A percentile compares a stretch with the other conserved stretches of the same genome.
Conservation (phyloP, 495 filamentous ascomycete species). For the Clohesyomyces aquaticus region DNA sequence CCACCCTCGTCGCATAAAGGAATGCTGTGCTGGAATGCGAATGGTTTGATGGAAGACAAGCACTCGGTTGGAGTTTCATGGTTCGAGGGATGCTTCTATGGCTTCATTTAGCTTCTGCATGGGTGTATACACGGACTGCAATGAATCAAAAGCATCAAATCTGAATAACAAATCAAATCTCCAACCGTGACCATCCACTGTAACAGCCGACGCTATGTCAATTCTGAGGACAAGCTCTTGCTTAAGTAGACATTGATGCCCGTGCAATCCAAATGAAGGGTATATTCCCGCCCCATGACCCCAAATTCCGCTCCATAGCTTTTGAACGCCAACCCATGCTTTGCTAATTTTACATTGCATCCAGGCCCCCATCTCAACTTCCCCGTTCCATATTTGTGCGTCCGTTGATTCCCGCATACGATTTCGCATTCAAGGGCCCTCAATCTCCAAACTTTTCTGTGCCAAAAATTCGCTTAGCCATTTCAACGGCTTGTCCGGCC, state of each 20-base stretch:
- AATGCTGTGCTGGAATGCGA: background rate
- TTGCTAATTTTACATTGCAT: background rate
- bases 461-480: conserved; percentile 85
- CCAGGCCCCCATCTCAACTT: background rate
- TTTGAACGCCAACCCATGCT: conserved; percentile 27
- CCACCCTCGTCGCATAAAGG: conserved; percentile 62
- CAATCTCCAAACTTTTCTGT: conserved; percentile 73
- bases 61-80: conserved; percentile 34
- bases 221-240: background rate
- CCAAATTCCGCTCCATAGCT: background rate
- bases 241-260: background rate
- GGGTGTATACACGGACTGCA: conserved; percentile 24
- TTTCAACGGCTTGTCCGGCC: conserved; percentile 81
- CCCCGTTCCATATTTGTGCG: background rate
- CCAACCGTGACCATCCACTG: background rate
- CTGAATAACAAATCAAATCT: background rate
- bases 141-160: conserved; percentile 33
- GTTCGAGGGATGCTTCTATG: conserved; percentile 27
- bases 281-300: conserved; percentile 7
- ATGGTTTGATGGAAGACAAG: conserved; percentile 20
- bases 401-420: background rate
- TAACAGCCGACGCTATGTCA: background rate
- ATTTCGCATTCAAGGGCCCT: conserved; percentile 41
- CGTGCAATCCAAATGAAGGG: conserved; percentile 1
- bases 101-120: conserved; percentile 17